phyloP scores from a whole-genome alignment of 2,329 filamentous ascomycete species.

The Paecilomyces sp. region DNA sequence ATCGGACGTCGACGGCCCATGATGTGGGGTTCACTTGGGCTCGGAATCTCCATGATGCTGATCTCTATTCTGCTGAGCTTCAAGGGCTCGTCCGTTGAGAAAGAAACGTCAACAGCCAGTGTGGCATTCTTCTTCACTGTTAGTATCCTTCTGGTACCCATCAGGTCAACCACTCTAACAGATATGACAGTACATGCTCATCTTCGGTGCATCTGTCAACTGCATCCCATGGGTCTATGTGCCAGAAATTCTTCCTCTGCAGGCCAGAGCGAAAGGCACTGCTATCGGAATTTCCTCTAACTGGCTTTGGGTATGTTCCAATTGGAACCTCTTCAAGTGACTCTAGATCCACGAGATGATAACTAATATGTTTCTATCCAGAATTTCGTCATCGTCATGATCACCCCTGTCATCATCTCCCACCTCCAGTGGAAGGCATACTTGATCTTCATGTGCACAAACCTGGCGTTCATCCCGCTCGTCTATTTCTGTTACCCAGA shows the following conservation, averaged over 20 bases:
- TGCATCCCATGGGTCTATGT: constrained; percentile 47
- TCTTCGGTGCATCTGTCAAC: constrained; percentile 39
- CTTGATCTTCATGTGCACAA: constrained; percentile 29
- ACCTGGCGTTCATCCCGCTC: constrained; percentile 30
- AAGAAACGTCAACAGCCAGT: constrained; percentile 37
- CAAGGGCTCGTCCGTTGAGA: constrained; percentile 27
- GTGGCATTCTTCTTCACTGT: constrained; percentile 45
- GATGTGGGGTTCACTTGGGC: constrained; percentile 27
- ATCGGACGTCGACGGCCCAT: constrained; percentile 32
- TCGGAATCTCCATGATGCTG: constrained; percentile 36
- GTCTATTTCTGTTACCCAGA: constrained; percentile 44
- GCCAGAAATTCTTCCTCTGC: constrained; percentile 44
- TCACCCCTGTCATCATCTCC: constrained; percentile 24
- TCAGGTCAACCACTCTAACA: not conserved
- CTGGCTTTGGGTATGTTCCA: constrained; percentile 35
- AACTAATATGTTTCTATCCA: constrained; percentile 8
- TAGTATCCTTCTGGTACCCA: constrained; percentile 1
- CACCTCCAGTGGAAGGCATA: constrained; percentile 28
- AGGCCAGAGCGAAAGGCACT: constrained; percentile 44
- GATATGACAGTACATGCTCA: constrained; percentile 27
- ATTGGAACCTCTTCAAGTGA: not conserved
- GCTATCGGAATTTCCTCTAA: constrained; percentile 44
- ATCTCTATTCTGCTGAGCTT: constrained; percentile 38
- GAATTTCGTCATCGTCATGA: constrained; percentile 41
- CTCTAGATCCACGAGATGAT: not conserved